phyloP scores from a whole-genome alignment of 805 yeast species.

The Priceomyces medius region DNA sequence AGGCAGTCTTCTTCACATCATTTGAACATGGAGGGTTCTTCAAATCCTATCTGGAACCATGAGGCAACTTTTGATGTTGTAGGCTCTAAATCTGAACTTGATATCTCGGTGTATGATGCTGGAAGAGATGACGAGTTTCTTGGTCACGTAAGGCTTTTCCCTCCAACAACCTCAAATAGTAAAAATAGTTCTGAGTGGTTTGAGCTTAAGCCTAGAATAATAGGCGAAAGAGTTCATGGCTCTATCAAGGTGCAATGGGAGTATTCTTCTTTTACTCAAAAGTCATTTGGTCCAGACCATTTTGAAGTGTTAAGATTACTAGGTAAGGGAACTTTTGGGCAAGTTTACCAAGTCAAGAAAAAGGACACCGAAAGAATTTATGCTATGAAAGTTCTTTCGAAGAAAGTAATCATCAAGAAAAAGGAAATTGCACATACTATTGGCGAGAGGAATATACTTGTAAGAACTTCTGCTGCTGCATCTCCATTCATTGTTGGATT shows the following conservation, averaged over 20 bases:
- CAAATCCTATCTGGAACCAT: conserved; percentile 88
- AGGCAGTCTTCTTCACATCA: conserved; percentile 40
- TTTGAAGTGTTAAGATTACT: conserved; percentile 86
- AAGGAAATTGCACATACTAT: conserved; percentile 98
- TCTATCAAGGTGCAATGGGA: conserved; percentile 73
- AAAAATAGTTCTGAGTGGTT: conserved; percentile 63
- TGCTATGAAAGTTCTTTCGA: conserved; percentile 96
- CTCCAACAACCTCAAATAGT: conserved; percentile 47
- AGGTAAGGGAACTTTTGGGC: conserved; percentile 98
- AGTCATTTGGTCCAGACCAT: conserved; percentile 89
- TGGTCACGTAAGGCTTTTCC: conserved; percentile 78
- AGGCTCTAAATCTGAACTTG: conserved; percentile 79
- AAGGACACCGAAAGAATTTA: conserved; percentile 85
- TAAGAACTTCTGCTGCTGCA: conserved; percentile 83
- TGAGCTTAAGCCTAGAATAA: conserved; percentile 65
- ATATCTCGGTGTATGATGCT: conserved; percentile 88
- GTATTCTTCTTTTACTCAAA: conserved; percentile 64
- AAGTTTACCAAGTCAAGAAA: conserved; percentile 93
- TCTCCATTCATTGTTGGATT: conserved; percentile 94
- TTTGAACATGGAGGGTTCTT: conserved; percentile 21
- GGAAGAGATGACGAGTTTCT: conserved; percentile 77
- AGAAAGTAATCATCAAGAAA: conserved; percentile 92
- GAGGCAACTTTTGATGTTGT: conserved; percentile 91
- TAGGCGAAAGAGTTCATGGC: conserved; percentile 77
- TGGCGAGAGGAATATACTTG: conserved; percentile 93